These are phyloP conservation scores for Leccinum variabile DNA, from an alignment of 1,284 basidiomycete genomes.

Conservation along the genomic window DNA sequence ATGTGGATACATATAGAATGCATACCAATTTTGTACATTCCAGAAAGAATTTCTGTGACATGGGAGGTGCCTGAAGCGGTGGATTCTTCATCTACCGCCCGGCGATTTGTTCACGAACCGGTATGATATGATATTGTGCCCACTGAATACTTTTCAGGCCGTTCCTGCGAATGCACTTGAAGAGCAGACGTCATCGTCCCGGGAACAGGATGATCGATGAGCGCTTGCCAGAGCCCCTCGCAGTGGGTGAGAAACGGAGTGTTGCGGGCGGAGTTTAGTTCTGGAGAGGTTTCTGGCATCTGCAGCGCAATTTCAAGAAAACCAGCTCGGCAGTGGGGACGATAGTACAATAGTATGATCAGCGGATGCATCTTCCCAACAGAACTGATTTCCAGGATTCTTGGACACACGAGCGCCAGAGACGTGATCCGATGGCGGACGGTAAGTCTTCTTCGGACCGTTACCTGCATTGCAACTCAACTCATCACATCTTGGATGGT, in stretches of 20 bases:
- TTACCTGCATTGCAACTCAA: too few relatives aligned
- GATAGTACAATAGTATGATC: too few relatives aligned
- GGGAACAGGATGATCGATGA: neutral
- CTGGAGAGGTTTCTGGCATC: too few relatives aligned
- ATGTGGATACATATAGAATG: neutral
- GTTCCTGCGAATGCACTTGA: neutral
- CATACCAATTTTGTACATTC: neutral
- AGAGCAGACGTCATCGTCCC: neutral
- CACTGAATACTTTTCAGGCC: neutral
- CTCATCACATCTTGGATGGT: too few relatives aligned
- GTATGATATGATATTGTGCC: too few relatives aligned
- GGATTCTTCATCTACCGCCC: neutral
- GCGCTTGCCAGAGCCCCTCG: neutral
- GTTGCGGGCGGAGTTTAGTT: too few relatives aligned
- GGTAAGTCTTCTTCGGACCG: neutral
- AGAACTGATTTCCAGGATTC: neutral
- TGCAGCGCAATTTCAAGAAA: too few relatives aligned
- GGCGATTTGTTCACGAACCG: neutral
- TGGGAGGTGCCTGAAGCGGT: neutral
- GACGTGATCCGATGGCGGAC: conserved; percentile 1
- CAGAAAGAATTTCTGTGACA: neutral
- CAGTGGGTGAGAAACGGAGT: too few relatives aligned
- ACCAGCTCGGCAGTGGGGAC: too few relatives aligned
- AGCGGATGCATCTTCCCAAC: too few relatives aligned
- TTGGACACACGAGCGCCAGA: neutral